Percentiles rank a stretch among this genome's conserved stretches.
phyloP scores from a whole-genome alignment of 805 yeast genomes.

The Schwanniomyces vanrijiae region DNA sequence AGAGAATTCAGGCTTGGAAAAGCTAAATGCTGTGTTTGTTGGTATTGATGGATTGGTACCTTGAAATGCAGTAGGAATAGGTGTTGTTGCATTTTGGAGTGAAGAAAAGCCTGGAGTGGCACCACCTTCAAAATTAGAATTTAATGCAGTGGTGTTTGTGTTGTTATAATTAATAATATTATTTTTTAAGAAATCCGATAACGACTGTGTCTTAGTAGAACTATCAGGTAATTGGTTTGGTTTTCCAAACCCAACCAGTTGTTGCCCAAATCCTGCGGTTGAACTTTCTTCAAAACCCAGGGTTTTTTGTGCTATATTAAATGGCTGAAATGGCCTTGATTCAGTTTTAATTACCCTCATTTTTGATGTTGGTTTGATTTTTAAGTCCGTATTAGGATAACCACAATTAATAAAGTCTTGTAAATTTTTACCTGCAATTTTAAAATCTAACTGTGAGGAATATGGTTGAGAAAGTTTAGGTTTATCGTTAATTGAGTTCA shows the following conservation, averaged over 20 bases:
- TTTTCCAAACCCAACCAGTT: not conserved
- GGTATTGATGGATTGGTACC: not conserved
- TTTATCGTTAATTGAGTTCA: slow-evolving; percentile 37
- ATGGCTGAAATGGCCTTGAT: not conserved
- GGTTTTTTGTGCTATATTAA: not conserved
- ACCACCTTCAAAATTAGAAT: not conserved
- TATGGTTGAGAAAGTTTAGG: slow-evolving; percentile 36
- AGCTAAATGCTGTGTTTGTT: not conserved
- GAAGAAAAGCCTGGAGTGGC: not conserved
- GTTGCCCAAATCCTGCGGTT: not conserved
- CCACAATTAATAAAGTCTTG: slow-evolving; percentile 36
- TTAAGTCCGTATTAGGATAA: slow-evolving; percentile 25
- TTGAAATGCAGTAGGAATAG: not conserved
- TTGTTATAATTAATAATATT: not conserved
- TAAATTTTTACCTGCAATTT: slow-evolving; percentile 21
- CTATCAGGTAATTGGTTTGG: not conserved
- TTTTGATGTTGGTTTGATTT: slow-evolving; percentile 11
- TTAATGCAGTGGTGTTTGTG: not conserved
- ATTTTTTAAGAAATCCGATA: slow-evolving; percentile 2
- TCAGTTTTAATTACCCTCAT: slow-evolving; percentile 3
- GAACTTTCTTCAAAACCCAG: not conserved
- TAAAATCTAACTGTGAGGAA: slow-evolving; percentile 29
- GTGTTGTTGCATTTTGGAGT: not conserved
- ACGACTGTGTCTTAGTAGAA: not conserved
- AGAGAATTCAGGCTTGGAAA: not conserved